Conservation (phyloP, 176 grass and related monocot species). For the Triticum urartu region DNA sequence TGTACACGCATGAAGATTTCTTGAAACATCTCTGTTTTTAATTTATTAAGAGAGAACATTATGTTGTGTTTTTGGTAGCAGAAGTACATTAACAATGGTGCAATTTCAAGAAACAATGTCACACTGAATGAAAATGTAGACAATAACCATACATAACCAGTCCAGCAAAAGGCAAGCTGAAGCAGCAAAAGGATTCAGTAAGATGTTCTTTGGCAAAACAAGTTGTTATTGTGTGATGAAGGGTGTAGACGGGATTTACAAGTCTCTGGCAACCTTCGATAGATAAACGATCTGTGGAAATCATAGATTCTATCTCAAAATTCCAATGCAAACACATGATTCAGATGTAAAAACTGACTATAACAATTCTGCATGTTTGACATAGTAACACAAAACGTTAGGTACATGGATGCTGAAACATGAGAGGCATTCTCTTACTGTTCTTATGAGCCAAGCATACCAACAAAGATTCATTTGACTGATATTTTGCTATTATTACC, state of each 20-base stretch:
- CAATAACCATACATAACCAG: not conserved
- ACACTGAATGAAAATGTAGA: not conserved
- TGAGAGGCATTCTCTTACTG: not conserved
- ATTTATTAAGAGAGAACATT: not conserved
- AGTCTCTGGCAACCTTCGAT: not conserved
- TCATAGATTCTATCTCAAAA: not conserved
- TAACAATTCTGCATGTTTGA: not conserved
- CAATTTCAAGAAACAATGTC: not conserved
- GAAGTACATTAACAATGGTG: not conserved
- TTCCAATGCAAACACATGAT: not conserved
- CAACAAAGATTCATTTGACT: not conserved
- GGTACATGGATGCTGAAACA: not conserved
- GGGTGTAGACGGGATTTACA: not conserved
- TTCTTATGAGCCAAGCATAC: not conserved
- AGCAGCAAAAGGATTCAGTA: not conserved
- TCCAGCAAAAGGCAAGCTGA: not conserved
- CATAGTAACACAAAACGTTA: not conserved
- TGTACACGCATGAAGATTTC: not conserved
- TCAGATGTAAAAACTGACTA: slow-evolving; percentile 13
- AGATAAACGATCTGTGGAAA: not conserved
- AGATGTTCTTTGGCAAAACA: not conserved
- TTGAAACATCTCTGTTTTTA: not conserved
- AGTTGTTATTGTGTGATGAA: not conserved
- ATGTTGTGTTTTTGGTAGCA: not conserved
- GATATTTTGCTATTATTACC: not conserved